These are phyloP conservation scores for Pouteria campechiana DNA, from an alignment of 179 eudicot species.

Conservation along the genomic window DNA sequence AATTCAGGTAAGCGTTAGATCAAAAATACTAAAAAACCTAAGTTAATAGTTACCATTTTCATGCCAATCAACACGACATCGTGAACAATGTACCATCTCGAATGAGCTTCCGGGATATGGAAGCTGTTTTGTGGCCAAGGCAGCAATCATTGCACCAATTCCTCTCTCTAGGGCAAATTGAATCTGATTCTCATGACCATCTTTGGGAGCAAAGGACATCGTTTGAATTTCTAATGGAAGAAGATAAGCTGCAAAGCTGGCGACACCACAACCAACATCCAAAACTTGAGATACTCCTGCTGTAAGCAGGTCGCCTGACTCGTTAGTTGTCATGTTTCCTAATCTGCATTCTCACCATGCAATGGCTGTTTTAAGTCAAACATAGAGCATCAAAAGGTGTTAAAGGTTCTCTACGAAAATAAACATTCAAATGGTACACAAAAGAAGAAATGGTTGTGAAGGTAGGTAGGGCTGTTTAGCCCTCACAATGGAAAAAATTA, in stretches of 20 bases:
- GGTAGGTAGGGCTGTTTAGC: too few species aligned
- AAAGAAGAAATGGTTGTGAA: too few species aligned
- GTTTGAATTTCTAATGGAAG: conserved; percentile 71
- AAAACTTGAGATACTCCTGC: conserved; percentile 87
- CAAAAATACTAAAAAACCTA: too few species aligned
- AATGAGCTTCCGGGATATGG: conserved; percentile 84
- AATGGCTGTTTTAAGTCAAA: background rate
- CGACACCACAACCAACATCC: conserved; percentile 98
- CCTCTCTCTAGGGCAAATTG: conserved; percentile 97
- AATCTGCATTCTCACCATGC: conserved; percentile 33
- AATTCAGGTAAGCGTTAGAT: too few species aligned
- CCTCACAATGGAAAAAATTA: too few species aligned
- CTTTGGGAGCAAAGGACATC: conserved; percentile 98
- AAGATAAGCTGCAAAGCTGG: conserved; percentile 90
- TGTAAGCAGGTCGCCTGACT: conserved; percentile 65
- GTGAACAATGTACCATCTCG: conserved; percentile 95
- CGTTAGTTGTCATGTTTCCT: conserved; percentile 87
- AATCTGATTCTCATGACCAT: conserved; percentile 94
- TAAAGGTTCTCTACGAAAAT: too few species aligned
- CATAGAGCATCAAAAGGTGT: too few species aligned
- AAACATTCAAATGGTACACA: too few species aligned
- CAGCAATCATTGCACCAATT: conserved; percentile 86
- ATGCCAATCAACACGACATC: conserved; percentile 97
- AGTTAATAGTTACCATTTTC: conserved; percentile 71
- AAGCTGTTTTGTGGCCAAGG: conserved; percentile 78